Evolutionary conservation across 2,329 filamentous ascomycete genomes (phyloP).

Genomic region (Phaeoacremonium minimum): DNA sequence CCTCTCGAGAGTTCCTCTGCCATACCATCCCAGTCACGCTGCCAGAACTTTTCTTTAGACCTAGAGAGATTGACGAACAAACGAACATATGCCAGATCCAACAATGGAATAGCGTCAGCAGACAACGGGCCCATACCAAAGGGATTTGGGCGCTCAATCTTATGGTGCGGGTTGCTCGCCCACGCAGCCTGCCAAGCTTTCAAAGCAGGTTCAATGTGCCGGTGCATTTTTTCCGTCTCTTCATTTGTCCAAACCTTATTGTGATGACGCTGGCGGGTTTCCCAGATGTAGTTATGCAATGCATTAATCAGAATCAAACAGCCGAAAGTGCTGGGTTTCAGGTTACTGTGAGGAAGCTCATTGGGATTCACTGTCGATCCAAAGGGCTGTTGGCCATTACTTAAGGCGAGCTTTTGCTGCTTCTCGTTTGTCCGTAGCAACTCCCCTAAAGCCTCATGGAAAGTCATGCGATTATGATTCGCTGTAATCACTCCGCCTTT

Average conservation of each 20-base stretch:
- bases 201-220: slow-evolving; percentile 88
- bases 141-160: slow-evolving; percentile 78
- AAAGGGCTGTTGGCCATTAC: slow-evolving; percentile 37
- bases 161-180: slow-evolving; percentile 81
- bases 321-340: slow-evolving; percentile 85
- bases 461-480: slow-evolving; percentile 68
- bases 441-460: slow-evolving; percentile 76
- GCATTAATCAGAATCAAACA: slow-evolving; percentile 91
- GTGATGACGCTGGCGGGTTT: slow-evolving; percentile 85
- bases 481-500: slow-evolving; percentile 69
- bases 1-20: slow-evolving; percentile 79
- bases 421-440: slow-evolving; percentile 73
- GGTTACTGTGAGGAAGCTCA: slow-evolving; percentile 54
- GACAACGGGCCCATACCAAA: slow-evolving; percentile 78
- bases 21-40: slow-evolving; percentile 88
- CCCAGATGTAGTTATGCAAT: slow-evolving; percentile 97
- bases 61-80: slow-evolving; percentile 90
- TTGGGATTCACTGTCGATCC: slow-evolving; percentile 38
- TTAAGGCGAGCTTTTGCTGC: slow-evolving; percentile 46
- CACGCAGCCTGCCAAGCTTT: slow-evolving; percentile 93
- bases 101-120: slow-evolving; percentile 82
- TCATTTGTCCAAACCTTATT: slow-evolving; percentile 85
- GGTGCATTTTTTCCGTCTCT: slow-evolving; percentile 93
- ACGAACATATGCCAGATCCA: slow-evolving; percentile 88
- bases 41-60: slow-evolving; percentile 91